Conservation (phyloP, 495 filamentous ascomycete species). For the Hypoxylon intermedium region DNA sequence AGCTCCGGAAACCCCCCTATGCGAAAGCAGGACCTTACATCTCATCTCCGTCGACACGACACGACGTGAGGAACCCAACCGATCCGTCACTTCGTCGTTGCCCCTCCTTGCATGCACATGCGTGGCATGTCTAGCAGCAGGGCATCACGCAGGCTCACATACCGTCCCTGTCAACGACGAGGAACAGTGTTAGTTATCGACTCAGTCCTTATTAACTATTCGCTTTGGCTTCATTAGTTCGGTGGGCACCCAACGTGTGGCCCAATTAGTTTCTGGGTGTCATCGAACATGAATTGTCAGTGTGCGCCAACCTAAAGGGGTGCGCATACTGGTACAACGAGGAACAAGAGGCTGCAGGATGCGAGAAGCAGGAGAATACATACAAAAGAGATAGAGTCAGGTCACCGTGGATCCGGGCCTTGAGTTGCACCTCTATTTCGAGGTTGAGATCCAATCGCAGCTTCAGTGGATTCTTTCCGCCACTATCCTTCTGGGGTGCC, state of each 20-base stretch:
- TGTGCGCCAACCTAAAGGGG: not conserved
- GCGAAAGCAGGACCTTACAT: not conserved
- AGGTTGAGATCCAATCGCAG: constrained; percentile 84
- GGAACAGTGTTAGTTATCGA: constrained; percentile 27
- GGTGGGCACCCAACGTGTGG: constrained; percentile 14
- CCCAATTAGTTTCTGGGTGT: not conserved
- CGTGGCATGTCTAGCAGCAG: not conserved
- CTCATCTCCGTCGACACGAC: not conserved
- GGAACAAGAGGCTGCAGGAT: constrained; percentile 6
- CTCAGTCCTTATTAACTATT: constrained; percentile 20
- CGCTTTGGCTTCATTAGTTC: constrained; percentile 29
- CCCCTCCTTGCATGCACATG: not conserved
- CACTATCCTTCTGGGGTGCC: constrained; percentile 44
- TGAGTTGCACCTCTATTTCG: constrained; percentile 87
- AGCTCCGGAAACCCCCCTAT: no score
- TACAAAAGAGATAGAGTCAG: constrained; percentile 85
- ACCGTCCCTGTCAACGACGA: constrained; percentile 27
- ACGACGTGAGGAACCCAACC: not conserved
- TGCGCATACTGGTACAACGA: constrained; percentile 5
- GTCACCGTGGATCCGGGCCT: constrained; percentile 93
- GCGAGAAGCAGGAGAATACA: constrained; percentile 42
- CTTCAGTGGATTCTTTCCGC: constrained; percentile 71
- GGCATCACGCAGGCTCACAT: constrained; percentile 20
- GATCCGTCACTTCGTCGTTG: not conserved
- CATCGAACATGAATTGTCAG: not conserved